Conservation (phyloP, 805 yeast species). For the Metschnikowia orientalis region DNA sequence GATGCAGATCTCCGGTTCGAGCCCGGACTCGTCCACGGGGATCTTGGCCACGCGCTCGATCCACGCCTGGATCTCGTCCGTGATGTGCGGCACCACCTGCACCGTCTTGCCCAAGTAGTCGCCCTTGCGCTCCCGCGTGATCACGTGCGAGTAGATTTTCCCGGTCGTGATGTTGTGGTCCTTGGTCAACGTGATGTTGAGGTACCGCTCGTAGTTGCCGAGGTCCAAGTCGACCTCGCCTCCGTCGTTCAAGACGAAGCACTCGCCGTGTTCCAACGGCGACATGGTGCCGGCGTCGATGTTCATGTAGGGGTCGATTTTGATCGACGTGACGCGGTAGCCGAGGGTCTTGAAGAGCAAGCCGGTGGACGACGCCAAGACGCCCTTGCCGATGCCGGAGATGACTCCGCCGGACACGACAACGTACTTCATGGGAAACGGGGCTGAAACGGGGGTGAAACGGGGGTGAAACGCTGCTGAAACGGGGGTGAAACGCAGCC, state of each 20-base stretch:
- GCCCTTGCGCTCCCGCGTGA: slow-evolving; percentile 92
- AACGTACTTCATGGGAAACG: slow-evolving; percentile 81
- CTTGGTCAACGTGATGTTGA: slow-evolving; percentile 85
- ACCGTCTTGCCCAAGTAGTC: slow-evolving; percentile 99
- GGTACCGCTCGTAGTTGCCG: slow-evolving; percentile 96
- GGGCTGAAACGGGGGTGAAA: not conserved
- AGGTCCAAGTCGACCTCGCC: slow-evolving; percentile 98
- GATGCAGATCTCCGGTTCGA: slow-evolving; percentile 93
- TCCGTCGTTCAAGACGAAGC: slow-evolving; percentile 96
- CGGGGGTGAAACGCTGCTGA: slow-evolving; percentile 1
- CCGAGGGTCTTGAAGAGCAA: slow-evolving; percentile 90
- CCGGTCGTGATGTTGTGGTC: slow-evolving; percentile 99
- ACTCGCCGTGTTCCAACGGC: slow-evolving; percentile 98
- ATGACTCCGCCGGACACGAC: slow-evolving; percentile 99
- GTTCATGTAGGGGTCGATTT: slow-evolving; percentile 98
- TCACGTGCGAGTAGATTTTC: slow-evolving; percentile 90
- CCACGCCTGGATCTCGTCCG: slow-evolving; percentile 98
- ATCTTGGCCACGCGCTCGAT: slow-evolving; percentile 85
- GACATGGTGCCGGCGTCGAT: slow-evolving; percentile 99
- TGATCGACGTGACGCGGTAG: slow-evolving; percentile 91
- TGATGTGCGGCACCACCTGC: slow-evolving; percentile 97
- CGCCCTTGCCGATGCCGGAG: slow-evolving; percentile 99
- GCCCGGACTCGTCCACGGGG: slow-evolving; percentile 87
- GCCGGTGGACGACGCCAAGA: slow-evolving; percentile 95
- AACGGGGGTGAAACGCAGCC: not conserved